These are phyloP conservation scores for Melanomma pulvis-pyrius DNA, from an alignment of 495 filamentous ascomycete species.

Conservation along the genomic window DNA sequence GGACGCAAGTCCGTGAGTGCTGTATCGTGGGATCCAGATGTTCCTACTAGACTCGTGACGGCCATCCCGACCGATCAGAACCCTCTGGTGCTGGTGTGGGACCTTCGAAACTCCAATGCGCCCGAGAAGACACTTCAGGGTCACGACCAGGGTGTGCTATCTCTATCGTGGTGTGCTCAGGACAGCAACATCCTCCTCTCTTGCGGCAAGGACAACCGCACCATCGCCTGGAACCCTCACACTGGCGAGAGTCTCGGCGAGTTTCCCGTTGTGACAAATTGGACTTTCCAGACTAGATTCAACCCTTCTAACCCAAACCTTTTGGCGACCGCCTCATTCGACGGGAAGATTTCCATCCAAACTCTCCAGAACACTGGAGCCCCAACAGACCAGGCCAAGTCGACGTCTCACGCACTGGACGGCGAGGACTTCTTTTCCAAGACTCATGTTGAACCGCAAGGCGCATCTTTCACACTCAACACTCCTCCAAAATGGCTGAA, in stretches of 20 bases:
- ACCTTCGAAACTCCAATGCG: constrained; percentile 92
- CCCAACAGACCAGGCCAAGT: constrained; percentile 54
- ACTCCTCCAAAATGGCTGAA: constrained; percentile 92
- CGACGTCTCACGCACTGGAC: constrained; percentile 71
- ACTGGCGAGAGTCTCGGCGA: constrained; percentile 84
- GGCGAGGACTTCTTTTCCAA: constrained; percentile 97
- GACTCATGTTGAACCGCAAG: constrained; percentile 87
- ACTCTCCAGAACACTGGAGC: constrained; percentile 84
- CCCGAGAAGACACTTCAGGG: constrained; percentile 86
- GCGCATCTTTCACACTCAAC: constrained; percentile 78
- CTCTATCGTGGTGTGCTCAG: constrained; percentile 93
- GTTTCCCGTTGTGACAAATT: constrained; percentile 96
- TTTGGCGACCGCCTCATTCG: constrained; percentile 92
- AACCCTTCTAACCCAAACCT: constrained; percentile 90
- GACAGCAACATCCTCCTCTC: constrained; percentile 90
- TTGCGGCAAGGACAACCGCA: constrained; percentile 95
- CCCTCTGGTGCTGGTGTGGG: constrained; percentile 89
- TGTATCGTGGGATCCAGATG: constrained; percentile 95
- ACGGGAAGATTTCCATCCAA: constrained; percentile 90
- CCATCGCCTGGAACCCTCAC: constrained; percentile 94
- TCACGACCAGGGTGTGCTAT: constrained; percentile 90
- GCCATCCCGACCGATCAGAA: constrained; percentile 89
- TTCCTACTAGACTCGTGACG: constrained; percentile 88
- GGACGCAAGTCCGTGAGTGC: constrained; percentile 92
- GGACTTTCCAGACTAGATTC: constrained; percentile 96